Conservation (phyloP, 768 basidiomycete species). For the Phlebiopsis flavidoalba region DNA sequence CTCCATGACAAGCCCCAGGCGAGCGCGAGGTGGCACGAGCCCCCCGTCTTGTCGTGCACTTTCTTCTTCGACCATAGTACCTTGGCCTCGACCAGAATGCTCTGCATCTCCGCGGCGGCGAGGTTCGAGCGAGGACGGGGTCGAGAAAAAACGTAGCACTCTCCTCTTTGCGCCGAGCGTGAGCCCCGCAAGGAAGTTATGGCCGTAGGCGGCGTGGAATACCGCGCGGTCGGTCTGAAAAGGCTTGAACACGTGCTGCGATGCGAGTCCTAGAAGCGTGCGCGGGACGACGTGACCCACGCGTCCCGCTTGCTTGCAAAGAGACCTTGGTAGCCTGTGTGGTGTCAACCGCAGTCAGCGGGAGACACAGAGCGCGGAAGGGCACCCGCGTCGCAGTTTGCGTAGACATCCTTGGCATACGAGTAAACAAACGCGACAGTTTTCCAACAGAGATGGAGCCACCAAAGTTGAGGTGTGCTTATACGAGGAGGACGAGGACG, state of each 20-base stretch:
- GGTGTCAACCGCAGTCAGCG: background rate
- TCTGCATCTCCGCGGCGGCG: background rate
- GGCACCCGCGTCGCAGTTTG: background rate
- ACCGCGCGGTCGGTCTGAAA: background rate
- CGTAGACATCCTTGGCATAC: background rate
- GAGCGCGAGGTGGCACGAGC: background rate
- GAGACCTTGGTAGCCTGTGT: background rate
- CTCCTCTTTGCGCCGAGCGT: background rate
- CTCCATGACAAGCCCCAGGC: background rate
- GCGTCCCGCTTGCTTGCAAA: background rate
- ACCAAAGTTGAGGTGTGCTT: background rate
- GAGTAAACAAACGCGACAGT: background rate
- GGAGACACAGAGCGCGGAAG: background rate
- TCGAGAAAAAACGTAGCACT: background rate
- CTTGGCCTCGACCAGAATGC: background rate
- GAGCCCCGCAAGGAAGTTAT: background rate
- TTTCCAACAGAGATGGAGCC: background rate
- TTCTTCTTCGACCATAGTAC: background rate
- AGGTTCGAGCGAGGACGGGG: background rate
- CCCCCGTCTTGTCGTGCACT: background rate
- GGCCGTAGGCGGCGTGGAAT: background rate
- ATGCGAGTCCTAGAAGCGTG: background rate
- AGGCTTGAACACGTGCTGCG: background rate
- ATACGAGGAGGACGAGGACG: background rate
- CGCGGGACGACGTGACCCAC: background rate